Conservation (phyloP, 352 stramenopile genomes). For the Phytophthora pistaciae region DNA sequence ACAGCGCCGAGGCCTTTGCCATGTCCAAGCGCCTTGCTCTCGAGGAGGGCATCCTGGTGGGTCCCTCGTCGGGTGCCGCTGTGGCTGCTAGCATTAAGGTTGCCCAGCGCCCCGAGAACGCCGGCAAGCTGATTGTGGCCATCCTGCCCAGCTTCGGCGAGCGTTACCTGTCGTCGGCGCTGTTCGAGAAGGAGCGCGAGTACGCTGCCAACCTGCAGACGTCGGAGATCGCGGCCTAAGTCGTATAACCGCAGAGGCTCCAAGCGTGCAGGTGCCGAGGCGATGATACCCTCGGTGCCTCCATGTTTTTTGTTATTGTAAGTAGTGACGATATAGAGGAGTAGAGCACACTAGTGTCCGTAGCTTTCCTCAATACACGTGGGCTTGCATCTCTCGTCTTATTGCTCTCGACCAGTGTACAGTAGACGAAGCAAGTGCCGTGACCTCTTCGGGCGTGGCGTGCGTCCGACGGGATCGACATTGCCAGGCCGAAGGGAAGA, state of each 20-base stretch:
- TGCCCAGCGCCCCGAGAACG: slow-evolving; percentile 81
- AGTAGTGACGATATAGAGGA: slow-evolving; percentile 15
- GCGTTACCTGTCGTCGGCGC: slow-evolving; percentile 82
- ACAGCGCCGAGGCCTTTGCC: slow-evolving; percentile 82
- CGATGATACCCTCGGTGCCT: neutral
- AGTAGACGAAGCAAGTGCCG: neutral
- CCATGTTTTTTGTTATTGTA: slow-evolving; percentile 26
- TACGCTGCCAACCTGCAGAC: slow-evolving; percentile 72
- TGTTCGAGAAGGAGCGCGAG: slow-evolving; percentile 86
- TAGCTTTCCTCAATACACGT: slow-evolving; percentile 24
- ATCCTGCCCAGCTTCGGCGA: slow-evolving; percentile 94
- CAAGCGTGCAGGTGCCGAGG: slow-evolving; percentile 5
- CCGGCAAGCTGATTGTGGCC: slow-evolving; percentile 90
- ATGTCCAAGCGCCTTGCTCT: slow-evolving; percentile 89
- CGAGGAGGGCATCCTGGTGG: slow-evolving; percentile 89
- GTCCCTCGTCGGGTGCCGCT: slow-evolving; percentile 88
- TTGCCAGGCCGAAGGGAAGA: neutral
- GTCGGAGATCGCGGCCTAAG: slow-evolving; percentile 46
- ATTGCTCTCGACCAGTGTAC: neutral
- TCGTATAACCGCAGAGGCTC: slow-evolving; percentile 5
- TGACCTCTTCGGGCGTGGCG: neutral
- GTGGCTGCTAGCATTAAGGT: slow-evolving; percentile 88
- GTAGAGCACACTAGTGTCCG: slow-evolving; percentile 8
- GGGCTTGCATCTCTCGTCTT: slow-evolving; percentile 3
- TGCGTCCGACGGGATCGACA: neutral